Evolutionary conservation across 257 asterid species (phyloP).

Genomic region (Nicotiana otophora): DNA sequence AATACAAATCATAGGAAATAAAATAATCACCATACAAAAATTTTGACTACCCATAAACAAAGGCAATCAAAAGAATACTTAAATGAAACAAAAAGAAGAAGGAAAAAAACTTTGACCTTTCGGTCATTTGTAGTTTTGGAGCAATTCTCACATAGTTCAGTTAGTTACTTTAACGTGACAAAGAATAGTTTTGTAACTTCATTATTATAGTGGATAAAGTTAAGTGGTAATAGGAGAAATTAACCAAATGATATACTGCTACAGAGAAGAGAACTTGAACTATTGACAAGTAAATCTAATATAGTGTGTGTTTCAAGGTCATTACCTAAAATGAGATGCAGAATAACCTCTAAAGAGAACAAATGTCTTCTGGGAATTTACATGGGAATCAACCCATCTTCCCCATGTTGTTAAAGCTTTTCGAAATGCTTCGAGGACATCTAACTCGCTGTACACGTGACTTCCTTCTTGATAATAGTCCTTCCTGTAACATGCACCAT

Average conservation of each 20-base stretch:
- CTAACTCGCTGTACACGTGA: constrained; percentile 48
- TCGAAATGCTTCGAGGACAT: constrained; percentile 60
- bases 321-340: constrained; percentile 68
- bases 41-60: no score
- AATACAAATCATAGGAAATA: no score
- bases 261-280: background rate
- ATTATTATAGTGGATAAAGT: background rate
- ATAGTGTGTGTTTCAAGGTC: background rate
- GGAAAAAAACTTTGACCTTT: no score
- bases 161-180: background rate
- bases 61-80: no score
- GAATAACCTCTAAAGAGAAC: constrained; percentile 76
- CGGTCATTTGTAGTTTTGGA: background rate
- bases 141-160: background rate
- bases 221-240: background rate
- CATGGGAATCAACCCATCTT: constrained; percentile 55
- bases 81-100: no score
- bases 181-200: background rate
- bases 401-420: constrained; percentile 69
- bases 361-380: constrained; percentile 41
- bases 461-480: constrained; percentile 75
- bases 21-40: no score
- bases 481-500: constrained; percentile 37
- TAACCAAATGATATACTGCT: background rate
- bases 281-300: background rate